A percentile compares a stretch with the other conserved stretches of the same genome.
Conservation (phyloP, 2,329 filamentous ascomycete genomes). For the Xylaria polymorpha region DNA sequence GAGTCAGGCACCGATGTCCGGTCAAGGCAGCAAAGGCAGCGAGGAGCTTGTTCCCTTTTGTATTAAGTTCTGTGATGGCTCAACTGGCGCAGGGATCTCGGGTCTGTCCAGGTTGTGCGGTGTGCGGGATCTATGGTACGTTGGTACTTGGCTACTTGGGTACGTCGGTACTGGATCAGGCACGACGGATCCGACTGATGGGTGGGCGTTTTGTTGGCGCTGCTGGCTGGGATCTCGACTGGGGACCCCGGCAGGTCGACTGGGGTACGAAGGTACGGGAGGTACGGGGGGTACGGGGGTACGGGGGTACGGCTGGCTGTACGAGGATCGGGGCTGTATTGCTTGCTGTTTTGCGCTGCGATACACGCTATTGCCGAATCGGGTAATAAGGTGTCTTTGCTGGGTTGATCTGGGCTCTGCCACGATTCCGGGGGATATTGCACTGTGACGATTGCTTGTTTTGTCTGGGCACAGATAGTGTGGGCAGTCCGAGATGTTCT, state of each 20-base stretch:
- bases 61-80: conserved; percentile 47
- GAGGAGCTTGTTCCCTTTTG: conserved; percentile 48
- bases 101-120: conserved; percentile 37
- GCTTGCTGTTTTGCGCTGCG: conserved; percentile 14
- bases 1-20: conserved; percentile 54
- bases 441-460: conserved; percentile 30
- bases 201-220: conserved; percentile 39
- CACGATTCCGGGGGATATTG: conserved; percentile 31
- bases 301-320: conserved; percentile 26
- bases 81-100: conserved; percentile 42
- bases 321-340: conserved; percentile 18
- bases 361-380: conserved; percentile 29
- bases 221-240: conserved; percentile 34
- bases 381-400: conserved; percentile 33
- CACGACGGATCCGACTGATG: conserved; percentile 39
- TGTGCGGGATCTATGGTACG: conserved; percentile 32
- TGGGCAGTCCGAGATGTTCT: neutral
- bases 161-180: conserved; percentile 36
- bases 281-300: conserved; percentile 35
- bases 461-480: conserved; percentile 14
- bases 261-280: conserved; percentile 30
- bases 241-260: conserved; percentile 17
- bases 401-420: conserved; percentile 29
- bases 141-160: conserved; percentile 32
- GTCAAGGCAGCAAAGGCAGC: conserved; percentile 46